Percentiles rank a stretch among this genome's conserved stretches.
Evolutionary conservation across 2,329 filamentous ascomycete species (phyloP).

Genomic region (Colletotrichum chlorophyti): DNA sequence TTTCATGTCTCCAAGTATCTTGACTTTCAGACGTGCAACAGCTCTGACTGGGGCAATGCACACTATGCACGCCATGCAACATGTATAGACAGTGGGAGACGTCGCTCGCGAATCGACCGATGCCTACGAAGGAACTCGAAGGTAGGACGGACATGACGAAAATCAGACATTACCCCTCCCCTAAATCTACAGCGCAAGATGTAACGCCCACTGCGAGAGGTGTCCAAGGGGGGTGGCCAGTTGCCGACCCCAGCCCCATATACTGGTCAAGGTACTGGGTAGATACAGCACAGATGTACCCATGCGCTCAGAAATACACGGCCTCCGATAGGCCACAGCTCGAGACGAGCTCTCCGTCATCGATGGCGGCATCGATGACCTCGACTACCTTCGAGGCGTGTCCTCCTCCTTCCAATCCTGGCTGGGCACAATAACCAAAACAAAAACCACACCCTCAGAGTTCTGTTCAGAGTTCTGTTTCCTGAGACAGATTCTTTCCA

Average conservation of each 20-base stretch:
- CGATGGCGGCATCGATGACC: conserved; percentile 24
- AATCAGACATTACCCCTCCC: neutral
- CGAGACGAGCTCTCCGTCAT: conserved; percentile 26
- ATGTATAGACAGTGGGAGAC: neutral
- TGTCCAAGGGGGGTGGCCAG: no score
- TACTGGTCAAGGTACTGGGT: no score
- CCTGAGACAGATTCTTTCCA: no score
- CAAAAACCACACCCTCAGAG: neutral
- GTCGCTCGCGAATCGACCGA: neutral
- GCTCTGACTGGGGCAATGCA: neutral
- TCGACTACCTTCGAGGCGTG: no score
- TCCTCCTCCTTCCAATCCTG: conserved; percentile 10
- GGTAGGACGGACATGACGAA: no score
- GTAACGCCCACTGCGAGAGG: no score
- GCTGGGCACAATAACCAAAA: neutral
- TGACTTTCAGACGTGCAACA: conserved; percentile 11
- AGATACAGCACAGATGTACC: no score
- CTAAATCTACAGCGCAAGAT: neutral
- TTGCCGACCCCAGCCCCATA: no score
- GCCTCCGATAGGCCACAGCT: conserved; percentile 23
- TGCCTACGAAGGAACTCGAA: no score
- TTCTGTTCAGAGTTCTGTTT: no score
- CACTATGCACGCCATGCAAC: conserved; percentile 4
- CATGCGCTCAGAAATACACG: conserved; percentile 24
- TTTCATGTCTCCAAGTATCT: no score